A percentile compares a stretch with the other conserved stretches of the same genome.
These are phyloP conservation scores for Mortierella sp. DNA, from an alignment of 371 early-diverging fungal genomes.

Conservation along the genomic window DNA sequence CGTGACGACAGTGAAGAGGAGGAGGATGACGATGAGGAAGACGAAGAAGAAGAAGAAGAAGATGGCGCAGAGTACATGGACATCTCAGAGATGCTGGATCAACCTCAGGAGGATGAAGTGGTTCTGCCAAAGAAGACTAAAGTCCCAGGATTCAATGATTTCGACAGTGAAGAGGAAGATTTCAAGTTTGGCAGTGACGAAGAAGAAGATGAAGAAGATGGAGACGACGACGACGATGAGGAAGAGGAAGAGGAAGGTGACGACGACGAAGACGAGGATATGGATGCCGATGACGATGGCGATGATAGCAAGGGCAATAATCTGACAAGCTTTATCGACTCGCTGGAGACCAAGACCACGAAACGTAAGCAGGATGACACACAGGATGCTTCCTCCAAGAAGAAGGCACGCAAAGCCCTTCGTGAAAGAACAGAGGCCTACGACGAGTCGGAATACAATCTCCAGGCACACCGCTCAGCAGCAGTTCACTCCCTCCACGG, in stretches of 20 bases:
- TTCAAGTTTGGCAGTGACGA: constrained; percentile 52
- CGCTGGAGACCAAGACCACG: constrained; percentile 59
- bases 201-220: constrained; percentile 57
- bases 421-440: constrained; percentile 78
- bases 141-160: constrained; percentile 41
- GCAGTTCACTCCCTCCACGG: constrained; percentile 32
- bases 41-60: constrained; percentile 57
- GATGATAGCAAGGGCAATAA: constrained; percentile 50
- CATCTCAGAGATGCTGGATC: constrained; percentile 68
- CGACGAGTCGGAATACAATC: constrained; percentile 82
- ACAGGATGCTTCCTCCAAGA: constrained; percentile 45
- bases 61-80: constrained; percentile 68
- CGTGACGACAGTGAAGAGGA: constrained; percentile 25
- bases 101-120: constrained; percentile 52
- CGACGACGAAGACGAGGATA: constrained; percentile 45
- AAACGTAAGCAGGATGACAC: constrained; percentile 58
- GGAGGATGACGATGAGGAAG: constrained; percentile 23
- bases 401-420: constrained; percentile 57
- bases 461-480: constrained; percentile 59
- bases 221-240: constrained; percentile 35
- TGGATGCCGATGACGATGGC: constrained; percentile 57
- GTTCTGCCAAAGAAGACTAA: constrained; percentile 54
- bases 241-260: constrained; percentile 46
- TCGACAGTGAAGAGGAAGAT: constrained; percentile 56
- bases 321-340: constrained; percentile 59